Base-by-base conservation (phyloP, 1,139 yeast species). In the Debaryomyces singareniensis region DNA sequence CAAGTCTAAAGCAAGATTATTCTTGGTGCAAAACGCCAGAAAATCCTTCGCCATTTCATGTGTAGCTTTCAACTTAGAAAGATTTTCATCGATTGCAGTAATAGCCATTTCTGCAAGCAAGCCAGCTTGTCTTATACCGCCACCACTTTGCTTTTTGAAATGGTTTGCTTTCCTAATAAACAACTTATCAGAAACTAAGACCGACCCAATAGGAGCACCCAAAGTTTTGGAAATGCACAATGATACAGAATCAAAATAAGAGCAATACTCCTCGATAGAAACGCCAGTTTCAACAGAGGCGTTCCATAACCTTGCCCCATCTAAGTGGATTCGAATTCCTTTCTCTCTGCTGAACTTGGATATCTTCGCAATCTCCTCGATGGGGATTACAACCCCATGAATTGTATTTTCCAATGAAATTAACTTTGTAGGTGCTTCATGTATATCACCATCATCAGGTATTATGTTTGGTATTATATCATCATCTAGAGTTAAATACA, bases 1-100 rank as follows among this genome's bases (percentile, higher is more conserved):
- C 32, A 57, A 56, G 32, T 53, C 61, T 37, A 66, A 51, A 6
- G 37, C 37, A 13, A 63, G 51, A n/a, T 53, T 52, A n/a, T 51
- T 32, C 3, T 38, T 34, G 24, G 55, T 45, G 25, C 76, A 75
- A 9, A 71, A 47, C 12, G 53, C 54, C 14, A 66, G 67, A 3
- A 84, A 78, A 32, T 63, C 63, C 14, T 58, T 47, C 1, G 84
- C 79, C 37, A 78, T 61, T 27, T 60, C 61, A 29, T 71, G 76
- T 16, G 84, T 78, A 27, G 66, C 68, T 15, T 60, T 47, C 29
- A 66, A 49, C 39, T 57, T 56, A 21, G 55, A 37, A 15, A 58
- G 51, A 38, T 63, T 64, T 35, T 64, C 63, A 29, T 60, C 61
- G 24, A 66, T 55, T 5, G 71, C 71, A 14, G 52, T 52, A 12